These are phyloP conservation scores for Leishmania mexicana DNA, from an alignment of 208 protist genomes.

Conservation along the genomic window DNA sequence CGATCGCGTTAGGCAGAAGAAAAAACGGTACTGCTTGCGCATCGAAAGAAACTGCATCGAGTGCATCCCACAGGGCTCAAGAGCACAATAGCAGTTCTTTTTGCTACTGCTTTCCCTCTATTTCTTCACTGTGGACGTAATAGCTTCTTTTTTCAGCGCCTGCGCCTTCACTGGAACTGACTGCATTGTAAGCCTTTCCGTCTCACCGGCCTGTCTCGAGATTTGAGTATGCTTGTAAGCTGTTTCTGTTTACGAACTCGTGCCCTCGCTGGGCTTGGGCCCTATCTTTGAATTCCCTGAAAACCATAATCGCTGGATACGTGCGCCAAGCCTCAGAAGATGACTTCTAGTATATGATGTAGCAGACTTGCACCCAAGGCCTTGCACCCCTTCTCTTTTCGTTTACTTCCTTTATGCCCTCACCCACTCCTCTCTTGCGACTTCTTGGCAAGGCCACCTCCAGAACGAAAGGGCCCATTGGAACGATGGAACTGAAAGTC, in stretches of 20 bases:
- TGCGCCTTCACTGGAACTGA: neutral
- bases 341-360: neutral
- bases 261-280: neutral
- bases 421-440: neutral
- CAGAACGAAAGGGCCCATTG: neutral
- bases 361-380: neutral
- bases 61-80: neutral
- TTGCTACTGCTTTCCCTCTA: no score
- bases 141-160: neutral
- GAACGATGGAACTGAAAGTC: slow-evolving; percentile 13
- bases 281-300: neutral
- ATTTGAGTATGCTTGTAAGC: neutral
- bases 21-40: neutral
- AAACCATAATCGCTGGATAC: neutral
- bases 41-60: neutral
- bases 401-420: neutral
- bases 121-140: neutral
- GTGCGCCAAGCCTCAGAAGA: neutral
- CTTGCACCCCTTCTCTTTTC: neutral
- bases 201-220: neutral
- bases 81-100: neutral
- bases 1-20: neutral
- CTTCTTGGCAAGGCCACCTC: neutral
- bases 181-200: neutral
- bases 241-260: neutral